These are phyloP conservation scores for Trichoderma aggressivum DNA, from an alignment of 2,329 filamentous ascomycete species.

Conservation along the genomic window DNA sequence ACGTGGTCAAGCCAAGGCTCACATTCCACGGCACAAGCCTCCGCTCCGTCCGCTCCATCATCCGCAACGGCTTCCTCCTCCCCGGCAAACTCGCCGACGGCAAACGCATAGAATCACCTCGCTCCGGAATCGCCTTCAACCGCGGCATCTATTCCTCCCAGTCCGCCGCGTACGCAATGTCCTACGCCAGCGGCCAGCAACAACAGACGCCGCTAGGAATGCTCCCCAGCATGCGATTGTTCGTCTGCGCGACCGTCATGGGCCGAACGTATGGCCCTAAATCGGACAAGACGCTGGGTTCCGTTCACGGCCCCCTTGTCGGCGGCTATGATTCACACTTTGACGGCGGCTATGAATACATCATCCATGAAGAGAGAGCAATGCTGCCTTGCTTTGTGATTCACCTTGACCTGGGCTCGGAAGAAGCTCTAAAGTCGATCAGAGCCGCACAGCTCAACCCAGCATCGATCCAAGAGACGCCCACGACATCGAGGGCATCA, in stretches of 20 bases:
- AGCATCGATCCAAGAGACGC: neutral
- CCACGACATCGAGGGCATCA: neutral
- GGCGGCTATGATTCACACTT: neutral
- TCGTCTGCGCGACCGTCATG: constrained; percentile 47
- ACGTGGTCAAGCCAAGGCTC: constrained; percentile 34
- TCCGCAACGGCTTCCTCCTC: constrained; percentile 42
- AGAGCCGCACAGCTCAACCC: neutral
- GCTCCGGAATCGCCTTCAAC: constrained; percentile 37
- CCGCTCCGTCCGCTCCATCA: constrained; percentile 38
- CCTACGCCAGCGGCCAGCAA: constrained; percentile 32
- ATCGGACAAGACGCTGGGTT: constrained; percentile 10
- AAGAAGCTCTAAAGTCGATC: neutral
- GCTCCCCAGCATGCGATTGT: constrained; percentile 39
- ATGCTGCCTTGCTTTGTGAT: neutral
- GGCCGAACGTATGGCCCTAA: constrained; percentile 35
- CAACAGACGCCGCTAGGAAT: constrained; percentile 30
- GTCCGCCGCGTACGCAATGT: constrained; percentile 36
- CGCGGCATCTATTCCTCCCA: constrained; percentile 45
- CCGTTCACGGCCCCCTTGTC: neutral
- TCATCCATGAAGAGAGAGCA: neutral
- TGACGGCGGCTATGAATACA: neutral
- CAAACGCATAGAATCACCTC: constrained; percentile 19
- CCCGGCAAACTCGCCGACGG: constrained; percentile 29
- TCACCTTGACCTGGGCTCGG: neutral
- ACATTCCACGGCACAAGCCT: constrained; percentile 42